These are phyloP conservation scores for Immersiporthe knoxdaviesiana DNA, from an alignment of 2,329 filamentous ascomycete species.

Conservation along the genomic window DNA sequence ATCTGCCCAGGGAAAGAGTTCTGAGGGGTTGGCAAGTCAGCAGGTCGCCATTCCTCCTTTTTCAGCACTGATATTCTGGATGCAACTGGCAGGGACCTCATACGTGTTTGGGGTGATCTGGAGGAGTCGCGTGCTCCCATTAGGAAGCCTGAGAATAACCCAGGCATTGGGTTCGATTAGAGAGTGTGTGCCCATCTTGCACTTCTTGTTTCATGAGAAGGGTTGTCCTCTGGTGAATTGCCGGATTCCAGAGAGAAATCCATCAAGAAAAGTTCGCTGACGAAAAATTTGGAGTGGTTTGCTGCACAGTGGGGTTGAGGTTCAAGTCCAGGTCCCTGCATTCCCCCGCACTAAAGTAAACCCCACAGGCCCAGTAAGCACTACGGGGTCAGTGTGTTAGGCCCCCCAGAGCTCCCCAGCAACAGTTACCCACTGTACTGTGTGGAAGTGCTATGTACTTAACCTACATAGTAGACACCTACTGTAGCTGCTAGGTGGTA, in stretches of 20 bases:
- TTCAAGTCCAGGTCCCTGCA: neutral
- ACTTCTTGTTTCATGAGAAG: neutral
- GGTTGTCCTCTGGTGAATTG: neutral
- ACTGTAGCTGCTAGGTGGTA: neutral
- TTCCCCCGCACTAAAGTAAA: neutral
- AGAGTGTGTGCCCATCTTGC: constrained; percentile 42
- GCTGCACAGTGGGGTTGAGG: neutral
- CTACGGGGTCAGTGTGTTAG: neutral
- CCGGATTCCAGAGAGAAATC: neutral
- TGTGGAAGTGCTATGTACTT: no score
- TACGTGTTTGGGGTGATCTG: constrained; percentile 66
- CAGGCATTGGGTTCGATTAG: constrained; percentile 61
- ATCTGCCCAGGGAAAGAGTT: constrained; percentile 87
- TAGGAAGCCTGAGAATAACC: constrained; percentile 63
- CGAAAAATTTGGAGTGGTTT: neutral
- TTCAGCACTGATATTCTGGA: constrained; percentile 27
- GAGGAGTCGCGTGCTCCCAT: constrained; percentile 59
- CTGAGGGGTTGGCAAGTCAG: constrained; percentile 48
- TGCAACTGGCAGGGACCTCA: constrained; percentile 14
- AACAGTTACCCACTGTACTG: no score
- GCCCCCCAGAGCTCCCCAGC: neutral
- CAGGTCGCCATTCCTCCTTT: constrained; percentile 18
- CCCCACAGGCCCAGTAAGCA: neutral
- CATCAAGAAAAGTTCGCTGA: constrained; percentile 16
- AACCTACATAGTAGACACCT: no score